Evolutionary conservation across 805 yeast genomes (phyloP).

Genomic region (Hagleromyces aurorensis): DNA sequence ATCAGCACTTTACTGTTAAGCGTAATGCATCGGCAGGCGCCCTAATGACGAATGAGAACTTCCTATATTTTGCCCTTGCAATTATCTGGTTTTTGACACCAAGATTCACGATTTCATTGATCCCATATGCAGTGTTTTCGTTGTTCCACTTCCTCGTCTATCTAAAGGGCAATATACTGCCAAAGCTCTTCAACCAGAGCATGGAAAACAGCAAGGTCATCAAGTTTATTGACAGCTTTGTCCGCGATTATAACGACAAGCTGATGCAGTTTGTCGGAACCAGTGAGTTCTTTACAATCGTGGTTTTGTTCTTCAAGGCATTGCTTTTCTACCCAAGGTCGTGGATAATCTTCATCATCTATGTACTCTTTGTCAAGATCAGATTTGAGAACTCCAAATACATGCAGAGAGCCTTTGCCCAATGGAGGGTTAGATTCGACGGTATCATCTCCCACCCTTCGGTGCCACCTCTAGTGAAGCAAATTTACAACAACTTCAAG

Average conservation of each 20-base stretch:
- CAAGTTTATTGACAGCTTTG: constrained; percentile 35
- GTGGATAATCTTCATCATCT: constrained; percentile 47
- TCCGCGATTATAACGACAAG: constrained; percentile 48
- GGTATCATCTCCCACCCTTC: constrained; percentile 45
- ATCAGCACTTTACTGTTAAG: constrained; percentile 41
- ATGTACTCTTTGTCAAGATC: constrained; percentile 59
- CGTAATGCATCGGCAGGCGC: constrained; percentile 13
- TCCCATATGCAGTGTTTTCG: constrained; percentile 73
- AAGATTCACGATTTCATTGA: constrained; percentile 49
- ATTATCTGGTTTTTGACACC: constrained; percentile 51
- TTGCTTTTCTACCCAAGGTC: constrained; percentile 56
- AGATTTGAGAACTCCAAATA: constrained; percentile 70
- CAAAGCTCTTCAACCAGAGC: constrained; percentile 36
- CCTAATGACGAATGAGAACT: constrained; percentile 53
- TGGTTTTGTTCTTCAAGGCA: constrained; percentile 42
- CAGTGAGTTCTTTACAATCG: constrained; percentile 41
- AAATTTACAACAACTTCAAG: constrained; percentile 44
- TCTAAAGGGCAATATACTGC: constrained; percentile 55
- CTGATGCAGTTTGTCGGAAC: constrained; percentile 54
- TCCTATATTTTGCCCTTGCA: constrained; percentile 60
- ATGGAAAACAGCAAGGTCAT: constrained; percentile 27
- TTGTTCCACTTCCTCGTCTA: constrained; percentile 76
- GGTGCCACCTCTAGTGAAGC: constrained; percentile 44
- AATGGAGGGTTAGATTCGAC: constrained; percentile 60
- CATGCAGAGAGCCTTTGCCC: constrained; percentile 61